A percentile compares a stretch with the other conserved stretches of the same genome.
These are phyloP conservation scores for Brassica carinata DNA, from an alignment of 345 rosid species.

Conservation along the genomic window DNA sequence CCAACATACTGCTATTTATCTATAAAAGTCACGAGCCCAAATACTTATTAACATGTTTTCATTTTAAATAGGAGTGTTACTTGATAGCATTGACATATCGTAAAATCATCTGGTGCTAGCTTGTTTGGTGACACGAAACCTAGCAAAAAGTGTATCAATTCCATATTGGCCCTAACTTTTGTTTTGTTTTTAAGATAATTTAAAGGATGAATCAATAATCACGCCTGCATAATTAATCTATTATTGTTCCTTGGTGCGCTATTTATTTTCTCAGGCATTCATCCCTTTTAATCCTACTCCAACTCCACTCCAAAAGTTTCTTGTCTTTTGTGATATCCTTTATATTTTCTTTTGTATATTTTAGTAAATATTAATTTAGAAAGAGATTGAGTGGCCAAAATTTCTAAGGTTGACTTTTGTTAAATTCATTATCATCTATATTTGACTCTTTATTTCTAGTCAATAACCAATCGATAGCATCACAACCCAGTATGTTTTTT, in stretches of 20 bases:
- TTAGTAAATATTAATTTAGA: constrained; percentile 20
- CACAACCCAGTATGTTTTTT: constrained; percentile 9
- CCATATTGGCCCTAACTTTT: constrained; percentile 39
- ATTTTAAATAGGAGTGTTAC: neutral
- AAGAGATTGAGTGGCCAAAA: constrained; percentile 36
- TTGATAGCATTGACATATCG: neutral
- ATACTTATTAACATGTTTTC: neutral
- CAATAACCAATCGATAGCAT: constrained; percentile 37
- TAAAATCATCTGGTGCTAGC: constrained; percentile 15
- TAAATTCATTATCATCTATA: constrained; percentile 33
- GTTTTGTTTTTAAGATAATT: constrained; percentile 19
- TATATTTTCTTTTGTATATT: constrained; percentile 15
- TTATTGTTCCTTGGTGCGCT: constrained; percentile 40
- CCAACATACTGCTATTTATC: neutral
- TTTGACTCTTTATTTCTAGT: constrained; percentile 34
- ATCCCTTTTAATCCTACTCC: constrained; percentile 42
- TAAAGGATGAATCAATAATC: constrained; percentile 41
- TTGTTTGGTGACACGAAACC: constrained; percentile 43
- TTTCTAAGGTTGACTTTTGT: constrained; percentile 40
- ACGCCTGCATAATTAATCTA: constrained; percentile 38
- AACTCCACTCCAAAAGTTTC: constrained; percentile 46
- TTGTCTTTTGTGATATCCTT: constrained; percentile 41
- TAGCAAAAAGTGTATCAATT: constrained; percentile 18
- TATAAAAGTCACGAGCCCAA: neutral
- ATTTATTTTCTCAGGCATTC: constrained; percentile 34